Base-by-base conservation (phyloP, 306 rosid genomes). In the Senna siamea region DNA sequence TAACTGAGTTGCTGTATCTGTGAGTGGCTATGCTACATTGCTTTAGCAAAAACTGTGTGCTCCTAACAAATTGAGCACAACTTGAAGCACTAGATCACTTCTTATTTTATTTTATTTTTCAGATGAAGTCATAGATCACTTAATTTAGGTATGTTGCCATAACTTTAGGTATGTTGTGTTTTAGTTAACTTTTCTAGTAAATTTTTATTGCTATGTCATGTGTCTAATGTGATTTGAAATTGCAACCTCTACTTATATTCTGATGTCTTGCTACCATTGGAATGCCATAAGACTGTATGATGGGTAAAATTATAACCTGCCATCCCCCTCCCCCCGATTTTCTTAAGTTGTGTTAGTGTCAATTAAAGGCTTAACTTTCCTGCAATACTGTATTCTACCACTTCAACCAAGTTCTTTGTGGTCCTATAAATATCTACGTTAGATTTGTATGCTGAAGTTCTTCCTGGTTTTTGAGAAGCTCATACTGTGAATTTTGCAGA, bases 401-500 rank as follows among this genome's bases (percentile, higher is more conserved):
- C 34, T 3, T 0, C 14, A 50, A 50, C 30, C 14, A 19, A 2
- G 23, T 41, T 12, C 32, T 38, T 56, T 41, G 55, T 43, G 70
- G 22, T 65, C 34, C 53, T 43, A 22, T 6, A 23, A 26, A 44
- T 44, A 43, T 0, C 43, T 55, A 10, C 37, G 13, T 44, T 46
- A 7, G 18, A 57, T 26, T 19, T 52, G 0, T 61, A 0, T 76
- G 18, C n/a, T 61, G 20, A 1, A 34, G 9, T 57, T 34, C 32
- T 57, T 69, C 15, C 12, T 28, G 17, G 64, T 30, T 46, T 73
- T 35, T 69, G 53, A 61, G 73, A 50, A 64, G 70, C 61, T 17
- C 34, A 72, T 65, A 35, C 37, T 37, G 60, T 53, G 15, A 35
- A 50, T 70, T 34, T 51, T 81, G 81, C 90, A 94, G 96, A 70